Base-by-base conservation (phyloP, 2,329 filamentous ascomycete genomes). In the Periconia digitata region DNA sequence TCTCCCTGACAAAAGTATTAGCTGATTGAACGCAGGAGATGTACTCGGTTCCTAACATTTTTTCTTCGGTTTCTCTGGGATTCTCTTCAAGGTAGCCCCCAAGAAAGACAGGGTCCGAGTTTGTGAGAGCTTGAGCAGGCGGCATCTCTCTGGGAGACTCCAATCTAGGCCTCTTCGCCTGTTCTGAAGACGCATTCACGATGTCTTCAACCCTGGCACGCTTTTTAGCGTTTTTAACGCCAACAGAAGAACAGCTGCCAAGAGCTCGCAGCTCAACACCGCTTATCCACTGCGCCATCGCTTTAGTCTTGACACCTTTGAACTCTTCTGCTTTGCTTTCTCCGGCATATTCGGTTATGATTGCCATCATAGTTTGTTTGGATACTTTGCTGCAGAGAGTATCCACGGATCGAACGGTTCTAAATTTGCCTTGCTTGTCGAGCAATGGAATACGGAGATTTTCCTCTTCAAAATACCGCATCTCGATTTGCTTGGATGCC, bases 221-320 rank as follows among this genome's bases (percentile, higher is more conserved):
- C 37, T 39, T 39, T 32, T 10, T 6, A 27, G 24, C 12, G 24
- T 12, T 12, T 27, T 27, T 6, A 7, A 12, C 7, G 24, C 7
- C 17, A 6, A 12, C 16, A 21, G 16, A 17, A 6, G 36, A 21
- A 6, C 18, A 16, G 10, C n/a, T 22, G 4, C 47, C 55, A 4
- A 60, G 46, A 8, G 59, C 58, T 12, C 49, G 48, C 12, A 55
- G 59, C 41, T 65, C 60, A 16, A 47, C 53, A 15, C 50, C 42
- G 20, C 60, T 56, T 17, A 62, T 59, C 55, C 58, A 63, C 3
- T 46, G 48, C 12, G 48, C 55, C 15, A 63, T 53, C 6, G 42
- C 49, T 8, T 29, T 35, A 23, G 55, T 59, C 17, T 44, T 40
- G 13, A 18, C 44, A 4, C 32, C 38, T 18, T 50, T 45, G 16